Conservation (phyloP, 148 eudicot species). For the Gaultheria prostrata region DNA sequence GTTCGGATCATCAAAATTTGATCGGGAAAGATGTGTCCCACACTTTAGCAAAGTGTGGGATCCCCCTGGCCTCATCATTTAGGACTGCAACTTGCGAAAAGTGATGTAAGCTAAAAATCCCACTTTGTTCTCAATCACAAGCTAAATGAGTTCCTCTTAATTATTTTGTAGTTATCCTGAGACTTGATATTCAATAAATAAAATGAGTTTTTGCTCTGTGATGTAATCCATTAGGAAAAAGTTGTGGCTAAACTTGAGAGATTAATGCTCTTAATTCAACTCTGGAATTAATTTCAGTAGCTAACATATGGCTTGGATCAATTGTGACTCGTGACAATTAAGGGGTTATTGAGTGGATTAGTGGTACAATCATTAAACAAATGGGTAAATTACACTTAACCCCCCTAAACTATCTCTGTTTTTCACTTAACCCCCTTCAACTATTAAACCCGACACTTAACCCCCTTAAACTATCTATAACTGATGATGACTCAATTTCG, state of each 20-base stretch:
- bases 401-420: no score
- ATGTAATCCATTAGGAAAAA: not conserved
- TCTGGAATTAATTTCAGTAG: not conserved
- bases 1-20: no score
- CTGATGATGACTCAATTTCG: no score
- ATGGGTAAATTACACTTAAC: no score
- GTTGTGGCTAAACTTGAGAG: not conserved
- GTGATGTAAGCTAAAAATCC: not conserved
- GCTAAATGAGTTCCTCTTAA: not conserved
- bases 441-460: no score
- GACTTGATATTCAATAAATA: not conserved
- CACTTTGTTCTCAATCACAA: not conserved
- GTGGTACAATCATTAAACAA: no score
- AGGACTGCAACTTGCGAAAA: not conserved
- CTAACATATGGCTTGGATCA: not conserved
- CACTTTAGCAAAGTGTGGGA: no score
- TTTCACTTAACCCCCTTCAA: no score
- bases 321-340: not conserved
- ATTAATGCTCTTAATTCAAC: not conserved
- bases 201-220: not conserved
- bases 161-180: not conserved
- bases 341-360: not conserved
- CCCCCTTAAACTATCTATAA: no score
- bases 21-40: no score
- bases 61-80: no score